phyloP scores from a whole-genome alignment of 768 basidiomycete species.

The Hericium coralloides region DNA sequence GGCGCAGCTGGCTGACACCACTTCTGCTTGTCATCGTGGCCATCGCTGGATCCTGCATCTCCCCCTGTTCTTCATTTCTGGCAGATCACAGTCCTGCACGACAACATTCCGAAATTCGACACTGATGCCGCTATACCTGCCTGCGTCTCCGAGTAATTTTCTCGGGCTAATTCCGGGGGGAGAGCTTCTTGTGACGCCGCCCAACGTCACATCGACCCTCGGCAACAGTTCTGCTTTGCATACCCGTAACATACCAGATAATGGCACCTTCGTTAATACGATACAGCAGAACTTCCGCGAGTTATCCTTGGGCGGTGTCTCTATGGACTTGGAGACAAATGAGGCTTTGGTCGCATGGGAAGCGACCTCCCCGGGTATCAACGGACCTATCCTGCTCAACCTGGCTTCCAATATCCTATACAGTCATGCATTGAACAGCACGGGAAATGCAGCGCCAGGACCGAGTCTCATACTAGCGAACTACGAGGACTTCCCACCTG shows the following conservation, averaged over 20 bases:
- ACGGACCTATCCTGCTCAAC: conserved; percentile 56
- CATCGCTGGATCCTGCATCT: conserved; percentile 60
- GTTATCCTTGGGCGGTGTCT: conserved; percentile 60
- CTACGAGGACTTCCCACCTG: conserved; percentile 49
- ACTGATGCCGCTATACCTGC: conserved; percentile 44
- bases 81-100: conserved; percentile 43
- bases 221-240: conserved; percentile 32
- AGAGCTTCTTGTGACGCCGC: conserved; percentile 42
- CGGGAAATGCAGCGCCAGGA: conserved; percentile 26
- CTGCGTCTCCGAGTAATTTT: conserved; percentile 32
- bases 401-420: conserved; percentile 59
- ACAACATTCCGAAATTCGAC: conserved; percentile 28
- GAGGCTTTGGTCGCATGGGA: conserved; percentile 64
- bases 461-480: conserved; percentile 49
- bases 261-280: conserved; percentile 47
- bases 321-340: conserved; percentile 42
- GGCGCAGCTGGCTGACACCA: conserved; percentile 62
- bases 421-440: conserved; percentile 48
- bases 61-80: conserved; percentile 55
- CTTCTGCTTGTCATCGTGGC: conserved; percentile 31
- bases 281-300: conserved; percentile 44
- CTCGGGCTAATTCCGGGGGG: conserved; percentile 22
- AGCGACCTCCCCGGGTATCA: conserved; percentile 47
- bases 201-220: conserved; percentile 37
- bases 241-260: conserved; percentile 39